These are phyloP conservation scores for Rhodotorula sp. DNA, from an alignment of 1,284 basidiomycete species.

Conservation along the genomic window DNA sequence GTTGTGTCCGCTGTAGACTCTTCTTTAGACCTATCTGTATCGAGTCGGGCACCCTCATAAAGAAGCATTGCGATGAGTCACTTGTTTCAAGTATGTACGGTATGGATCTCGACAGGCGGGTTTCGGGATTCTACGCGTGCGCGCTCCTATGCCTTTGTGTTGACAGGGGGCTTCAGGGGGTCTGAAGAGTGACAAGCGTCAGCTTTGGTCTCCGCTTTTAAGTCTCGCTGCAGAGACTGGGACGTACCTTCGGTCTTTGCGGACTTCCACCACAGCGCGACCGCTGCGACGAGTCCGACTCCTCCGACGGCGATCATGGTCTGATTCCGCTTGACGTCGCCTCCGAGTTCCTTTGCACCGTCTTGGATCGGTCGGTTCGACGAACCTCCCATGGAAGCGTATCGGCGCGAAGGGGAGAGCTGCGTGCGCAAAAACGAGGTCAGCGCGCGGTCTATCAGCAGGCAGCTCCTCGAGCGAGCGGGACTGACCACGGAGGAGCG, in stretches of 20 bases:
- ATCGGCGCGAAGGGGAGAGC: not conserved
- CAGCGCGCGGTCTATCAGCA: no score
- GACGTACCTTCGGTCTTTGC: not conserved
- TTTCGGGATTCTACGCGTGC: not conserved
- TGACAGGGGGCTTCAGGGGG: not conserved
- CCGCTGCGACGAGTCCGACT: not conserved
- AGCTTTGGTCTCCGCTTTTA: not conserved
- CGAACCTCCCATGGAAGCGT: not conserved
- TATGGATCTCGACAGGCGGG: no score
- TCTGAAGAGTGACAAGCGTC: not conserved
- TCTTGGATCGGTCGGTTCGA: not conserved
- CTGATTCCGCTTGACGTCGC: not conserved
- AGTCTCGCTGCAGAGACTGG: no score
- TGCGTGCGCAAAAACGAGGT: not conserved
- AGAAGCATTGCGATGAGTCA: not conserved
- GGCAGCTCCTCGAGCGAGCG: not conserved
- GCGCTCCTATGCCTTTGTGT: not conserved
- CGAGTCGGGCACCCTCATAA: not conserved
- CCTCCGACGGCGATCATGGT: not conserved
- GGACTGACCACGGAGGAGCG: no score
- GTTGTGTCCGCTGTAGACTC: conserved; percentile 10
- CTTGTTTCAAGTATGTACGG: no score
- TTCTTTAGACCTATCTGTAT: no score
- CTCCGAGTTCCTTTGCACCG: not conserved
- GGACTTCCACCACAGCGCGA: not conserved